Percentiles rank a stretch among this genome's conserved stretches.
phyloP scores from a whole-genome alignment of 1,284 basidiomycete species.

The Irpex sp. region DNA sequence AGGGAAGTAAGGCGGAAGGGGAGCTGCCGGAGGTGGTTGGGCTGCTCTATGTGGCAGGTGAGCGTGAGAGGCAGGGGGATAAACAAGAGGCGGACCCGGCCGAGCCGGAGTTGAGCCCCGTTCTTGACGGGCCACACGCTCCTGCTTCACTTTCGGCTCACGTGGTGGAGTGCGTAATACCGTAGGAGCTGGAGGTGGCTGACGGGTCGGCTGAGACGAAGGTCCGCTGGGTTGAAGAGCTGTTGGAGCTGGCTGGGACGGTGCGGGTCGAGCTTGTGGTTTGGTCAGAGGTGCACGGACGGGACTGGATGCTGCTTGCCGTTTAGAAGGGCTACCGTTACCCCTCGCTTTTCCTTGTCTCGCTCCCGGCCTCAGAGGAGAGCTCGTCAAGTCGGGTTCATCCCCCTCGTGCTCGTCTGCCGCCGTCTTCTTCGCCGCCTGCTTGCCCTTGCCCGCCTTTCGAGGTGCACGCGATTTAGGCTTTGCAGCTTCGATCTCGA shows the following conservation, averaged over 20 bases:
- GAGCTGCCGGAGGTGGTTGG: background rate
- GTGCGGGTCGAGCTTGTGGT: background rate
- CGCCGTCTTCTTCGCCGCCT: conserved; percentile 10
- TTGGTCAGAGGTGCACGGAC: background rate
- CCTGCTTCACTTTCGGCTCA: background rate
- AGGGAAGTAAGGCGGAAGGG: background rate
- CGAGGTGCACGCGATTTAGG: conserved; percentile 15
- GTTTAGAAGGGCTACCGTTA: background rate
- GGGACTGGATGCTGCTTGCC: background rate
- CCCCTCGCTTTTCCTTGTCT: background rate
- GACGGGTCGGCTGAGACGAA: background rate
- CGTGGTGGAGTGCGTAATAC: background rate
- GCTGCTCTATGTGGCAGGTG: background rate
- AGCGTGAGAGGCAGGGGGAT: background rate
- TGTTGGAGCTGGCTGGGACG: background rate
- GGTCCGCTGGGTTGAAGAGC: background rate
- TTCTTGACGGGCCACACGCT: background rate
- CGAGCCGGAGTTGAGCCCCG: background rate
- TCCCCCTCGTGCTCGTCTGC: conserved; percentile 5
- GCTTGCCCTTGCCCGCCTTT: conserved; percentile 14
- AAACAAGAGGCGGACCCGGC: background rate
- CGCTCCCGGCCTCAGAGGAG: background rate
- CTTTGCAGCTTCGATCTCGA: conserved; percentile 12
- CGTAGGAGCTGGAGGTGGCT: background rate
- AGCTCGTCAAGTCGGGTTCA: background rate